These are phyloP conservation scores for Hypsizygus ulmarius DNA, from an alignment of 1,284 basidiomycete genomes.

Conservation along the genomic window DNA sequence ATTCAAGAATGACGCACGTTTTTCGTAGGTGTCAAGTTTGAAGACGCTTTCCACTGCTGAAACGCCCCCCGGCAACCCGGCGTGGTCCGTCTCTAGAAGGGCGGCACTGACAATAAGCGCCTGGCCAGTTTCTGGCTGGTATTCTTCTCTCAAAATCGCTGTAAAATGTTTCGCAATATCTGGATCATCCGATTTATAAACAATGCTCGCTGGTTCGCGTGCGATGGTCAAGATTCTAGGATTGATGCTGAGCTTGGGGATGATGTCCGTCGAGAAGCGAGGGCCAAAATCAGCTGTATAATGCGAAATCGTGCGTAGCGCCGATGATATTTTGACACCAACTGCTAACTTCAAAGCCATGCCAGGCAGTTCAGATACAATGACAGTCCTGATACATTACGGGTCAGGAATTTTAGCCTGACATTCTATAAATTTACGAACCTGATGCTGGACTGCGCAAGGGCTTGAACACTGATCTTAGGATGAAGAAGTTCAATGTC, in stretches of 20 bases:
- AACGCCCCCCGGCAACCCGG: conserved; percentile 33
- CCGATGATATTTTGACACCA: conserved; percentile 52
- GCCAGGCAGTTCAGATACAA: conserved; percentile 39
- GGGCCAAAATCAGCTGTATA: conserved; percentile 53
- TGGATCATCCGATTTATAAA: conserved; percentile 38
- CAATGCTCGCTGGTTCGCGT: conserved; percentile 44
- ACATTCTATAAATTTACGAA: conserved; percentile 19
- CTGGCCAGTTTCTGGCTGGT: conserved; percentile 35
- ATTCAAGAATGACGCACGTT: conserved; percentile 42
- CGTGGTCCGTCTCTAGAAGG: conserved; percentile 45
- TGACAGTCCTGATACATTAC: conserved; percentile 37
- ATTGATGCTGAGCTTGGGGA: conserved; percentile 44
- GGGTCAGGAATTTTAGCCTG: neutral
- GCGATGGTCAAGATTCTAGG: conserved; percentile 39
- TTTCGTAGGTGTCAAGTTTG: conserved; percentile 41
- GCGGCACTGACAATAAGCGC: conserved; percentile 45
- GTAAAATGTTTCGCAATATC: conserved; percentile 49
- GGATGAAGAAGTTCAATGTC: conserved; percentile 38
- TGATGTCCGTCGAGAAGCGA: conserved; percentile 45
- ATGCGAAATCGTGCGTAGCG: conserved; percentile 52
- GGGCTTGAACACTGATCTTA: conserved; percentile 36
- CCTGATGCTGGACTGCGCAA: conserved; percentile 52
- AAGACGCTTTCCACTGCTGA: conserved; percentile 44
- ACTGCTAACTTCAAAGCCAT: conserved; percentile 47
- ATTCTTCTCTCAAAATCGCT: conserved; percentile 43